These are phyloP conservation scores for Epithele typhae DNA, from an alignment of 768 basidiomycete species.

Conservation along the genomic window DNA sequence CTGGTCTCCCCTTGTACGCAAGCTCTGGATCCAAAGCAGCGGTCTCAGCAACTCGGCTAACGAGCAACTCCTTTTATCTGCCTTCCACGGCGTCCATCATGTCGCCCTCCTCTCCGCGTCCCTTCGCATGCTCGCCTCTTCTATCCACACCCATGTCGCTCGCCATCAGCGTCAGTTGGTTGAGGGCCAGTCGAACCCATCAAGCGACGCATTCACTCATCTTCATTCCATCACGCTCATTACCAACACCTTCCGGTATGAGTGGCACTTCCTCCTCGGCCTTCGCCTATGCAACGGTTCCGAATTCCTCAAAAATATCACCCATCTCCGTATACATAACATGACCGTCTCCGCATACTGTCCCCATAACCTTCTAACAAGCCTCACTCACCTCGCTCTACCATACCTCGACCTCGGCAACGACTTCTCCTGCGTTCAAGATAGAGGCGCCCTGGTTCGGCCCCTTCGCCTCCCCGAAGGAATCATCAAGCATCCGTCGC, in stretches of 20 bases:
- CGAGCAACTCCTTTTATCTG: conserved; percentile 16
- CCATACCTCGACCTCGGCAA: conserved; percentile 21
- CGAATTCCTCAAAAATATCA: conserved; percentile 19
- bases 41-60: conserved; percentile 11
- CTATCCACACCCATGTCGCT: not conserved
- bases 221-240: conserved; percentile 18
- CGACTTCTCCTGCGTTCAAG: too few species aligned
- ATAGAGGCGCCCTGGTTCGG: not conserved
- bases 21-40: conserved; percentile 22
- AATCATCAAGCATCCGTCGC: conserved; percentile 9
- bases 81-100: conserved; percentile 19
- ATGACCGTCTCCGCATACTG: conserved; percentile 18
- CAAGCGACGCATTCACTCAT: conserved; percentile 1
- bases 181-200: not conserved
- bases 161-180: not conserved
- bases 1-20: conserved; percentile 16
- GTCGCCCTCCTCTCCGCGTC: conserved; percentile 17
- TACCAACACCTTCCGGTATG: conserved; percentile 18
- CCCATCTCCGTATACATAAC: conserved; percentile 20
- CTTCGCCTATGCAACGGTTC: conserved; percentile 6
- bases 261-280: conserved; percentile 19
- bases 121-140: conserved; percentile 15
- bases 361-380: conserved; percentile 20
- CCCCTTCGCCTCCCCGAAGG: conserved; percentile 15
- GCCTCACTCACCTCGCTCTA: conserved; percentile 24